These are phyloP conservation scores for Xylaria sp. DNA, from an alignment of 2,329 filamentous ascomycete species.

Conservation along the genomic window DNA sequence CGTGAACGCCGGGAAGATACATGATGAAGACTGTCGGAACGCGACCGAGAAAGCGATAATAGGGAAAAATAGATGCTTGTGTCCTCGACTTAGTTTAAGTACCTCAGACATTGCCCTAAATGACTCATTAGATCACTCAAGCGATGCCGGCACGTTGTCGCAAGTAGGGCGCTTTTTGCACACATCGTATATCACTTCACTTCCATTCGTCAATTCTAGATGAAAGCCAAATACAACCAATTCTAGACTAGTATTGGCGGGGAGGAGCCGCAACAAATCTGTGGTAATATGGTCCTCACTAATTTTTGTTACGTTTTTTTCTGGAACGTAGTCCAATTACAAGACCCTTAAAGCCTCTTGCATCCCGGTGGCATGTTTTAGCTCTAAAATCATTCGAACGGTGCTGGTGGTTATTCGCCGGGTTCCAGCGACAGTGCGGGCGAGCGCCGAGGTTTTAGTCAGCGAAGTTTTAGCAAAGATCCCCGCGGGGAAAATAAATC, in stretches of 20 bases:
- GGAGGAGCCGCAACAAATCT: neutral
- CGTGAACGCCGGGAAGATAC: slow-evolving; percentile 23
- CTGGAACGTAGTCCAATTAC: neutral
- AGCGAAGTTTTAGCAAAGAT: neutral
- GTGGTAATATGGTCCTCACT: neutral
- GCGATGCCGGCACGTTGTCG: slow-evolving; percentile 9
- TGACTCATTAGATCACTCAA: slow-evolving; percentile 3
- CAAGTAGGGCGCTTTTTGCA: slow-evolving; percentile 17
- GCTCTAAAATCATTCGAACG: neutral
- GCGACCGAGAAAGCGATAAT: neutral
- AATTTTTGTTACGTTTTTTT: slow-evolving; percentile 1
- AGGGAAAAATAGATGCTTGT: neutral
- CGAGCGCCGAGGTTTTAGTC: neutral
- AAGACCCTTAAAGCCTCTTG: too few species aligned
- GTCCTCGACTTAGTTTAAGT: neutral
- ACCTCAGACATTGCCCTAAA: neutral
- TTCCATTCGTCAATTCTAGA: slow-evolving; percentile 8
- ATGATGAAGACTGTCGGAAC: neutral
- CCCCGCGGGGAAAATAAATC: neutral
- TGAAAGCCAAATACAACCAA: too few species aligned
- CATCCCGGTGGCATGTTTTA: too few species aligned
- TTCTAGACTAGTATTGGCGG: neutral
- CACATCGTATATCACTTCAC: neutral
- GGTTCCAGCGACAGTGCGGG: neutral
- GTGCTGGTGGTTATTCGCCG: neutral